Percentiles rank a stretch among this genome's conserved stretches.
Conservation (phyloP, 23 red algal genomes). For the Gracilariopsis chorda region DNA sequence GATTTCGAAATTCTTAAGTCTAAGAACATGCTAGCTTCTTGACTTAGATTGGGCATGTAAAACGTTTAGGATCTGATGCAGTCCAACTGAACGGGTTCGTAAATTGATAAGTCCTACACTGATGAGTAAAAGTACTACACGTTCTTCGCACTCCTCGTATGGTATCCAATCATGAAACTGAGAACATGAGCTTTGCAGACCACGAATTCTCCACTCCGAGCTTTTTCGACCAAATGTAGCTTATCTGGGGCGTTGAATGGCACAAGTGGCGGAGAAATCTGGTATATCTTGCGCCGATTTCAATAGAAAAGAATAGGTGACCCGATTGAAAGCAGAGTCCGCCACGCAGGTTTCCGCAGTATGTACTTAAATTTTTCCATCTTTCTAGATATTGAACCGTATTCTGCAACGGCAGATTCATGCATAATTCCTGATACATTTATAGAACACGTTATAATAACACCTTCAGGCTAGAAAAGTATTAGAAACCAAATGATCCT, state of each 20-base stretch:
- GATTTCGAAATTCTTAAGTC: too few relatives aligned
- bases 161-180: not conserved
- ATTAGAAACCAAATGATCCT: not conserved
- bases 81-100: not conserved
- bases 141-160: not conserved
- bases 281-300: conserved; percentile 18
- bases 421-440: not conserved
- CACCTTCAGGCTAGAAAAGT: not conserved
- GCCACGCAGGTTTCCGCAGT: not conserved
- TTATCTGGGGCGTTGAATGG: not conserved
- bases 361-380: not conserved
- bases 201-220: not conserved
- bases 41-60: not conserved
- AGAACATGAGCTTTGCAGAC: not conserved
- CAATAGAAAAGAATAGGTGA: not conserved
- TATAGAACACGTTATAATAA: not conserved
- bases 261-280: not conserved
- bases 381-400: not conserved
- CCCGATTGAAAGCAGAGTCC: not conserved
- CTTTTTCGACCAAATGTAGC: not conserved
- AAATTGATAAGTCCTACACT: not conserved
- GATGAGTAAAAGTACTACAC: not conserved
- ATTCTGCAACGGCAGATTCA: not conserved
- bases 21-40: not conserved
- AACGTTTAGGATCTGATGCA: not conserved